These are phyloP conservation scores for Lipomyces starkeyi DNA, from an alignment of 805 yeast genomes.

Conservation along the genomic window DNA sequence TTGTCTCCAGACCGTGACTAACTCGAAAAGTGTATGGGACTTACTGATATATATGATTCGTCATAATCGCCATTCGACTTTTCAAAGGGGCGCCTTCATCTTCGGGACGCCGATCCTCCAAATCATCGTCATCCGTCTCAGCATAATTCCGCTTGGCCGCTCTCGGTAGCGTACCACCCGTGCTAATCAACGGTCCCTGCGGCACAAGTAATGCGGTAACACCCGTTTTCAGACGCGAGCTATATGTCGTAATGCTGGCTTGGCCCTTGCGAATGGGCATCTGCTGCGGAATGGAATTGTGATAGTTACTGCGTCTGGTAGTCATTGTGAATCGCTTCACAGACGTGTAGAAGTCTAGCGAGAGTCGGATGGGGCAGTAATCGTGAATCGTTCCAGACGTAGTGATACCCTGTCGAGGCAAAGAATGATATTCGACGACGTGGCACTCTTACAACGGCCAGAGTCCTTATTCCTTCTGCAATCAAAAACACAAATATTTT, in stretches of 20 bases:
- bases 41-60: conserved; percentile 30
- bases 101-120: conserved; percentile 17
- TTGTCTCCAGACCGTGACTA: background rate
- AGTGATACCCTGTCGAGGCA: background rate
- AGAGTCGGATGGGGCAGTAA: background rate
- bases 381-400: background rate
- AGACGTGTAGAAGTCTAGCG: background rate
- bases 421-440: background rate
- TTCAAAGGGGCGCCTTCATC: conserved; percentile 13
- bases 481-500: background rate
- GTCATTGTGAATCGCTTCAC: background rate
- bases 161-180: conserved; percentile 33
- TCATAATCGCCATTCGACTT: conserved; percentile 30
- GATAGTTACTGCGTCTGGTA: background rate
- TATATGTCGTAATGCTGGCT: conserved; percentile 34
- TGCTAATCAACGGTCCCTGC: conserved; percentile 33
- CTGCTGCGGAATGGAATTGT: conserved; percentile 1
- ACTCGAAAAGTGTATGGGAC: background rate
- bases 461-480: background rate
- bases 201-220: conserved; percentile 35
- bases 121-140: conserved; percentile 35
- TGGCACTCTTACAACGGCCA: background rate
- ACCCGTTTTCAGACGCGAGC: conserved; percentile 35
- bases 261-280: conserved; percentile 27
- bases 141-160: conserved; percentile 34